Conservation (phyloP, 192 early-diverging fungal species). For the Coemansia sp. region DNA sequence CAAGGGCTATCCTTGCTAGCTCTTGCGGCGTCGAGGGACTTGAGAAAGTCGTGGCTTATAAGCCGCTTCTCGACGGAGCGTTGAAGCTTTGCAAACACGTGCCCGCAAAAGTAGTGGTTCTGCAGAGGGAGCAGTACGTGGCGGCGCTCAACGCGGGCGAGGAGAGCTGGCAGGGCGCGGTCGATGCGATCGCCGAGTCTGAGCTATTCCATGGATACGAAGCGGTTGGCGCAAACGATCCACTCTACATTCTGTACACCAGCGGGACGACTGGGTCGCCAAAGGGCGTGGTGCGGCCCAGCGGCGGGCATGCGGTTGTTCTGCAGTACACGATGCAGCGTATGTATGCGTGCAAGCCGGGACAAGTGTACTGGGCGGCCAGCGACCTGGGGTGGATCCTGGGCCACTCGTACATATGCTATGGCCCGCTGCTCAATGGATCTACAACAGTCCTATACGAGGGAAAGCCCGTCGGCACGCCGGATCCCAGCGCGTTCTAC, state of each 20-base stretch:
- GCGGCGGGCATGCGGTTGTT: constrained; percentile 72
- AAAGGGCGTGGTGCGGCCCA: constrained; percentile 78
- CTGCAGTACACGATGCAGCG: constrained; percentile 67
- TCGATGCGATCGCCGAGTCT: constrained; percentile 47
- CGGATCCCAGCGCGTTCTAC: constrained; percentile 79
- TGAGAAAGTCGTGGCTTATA: constrained; percentile 67
- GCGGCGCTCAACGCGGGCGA: constrained; percentile 43
- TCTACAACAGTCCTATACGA: constrained; percentile 82
- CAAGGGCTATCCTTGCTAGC: constrained; percentile 70
- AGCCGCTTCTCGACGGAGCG: constrained; percentile 73
- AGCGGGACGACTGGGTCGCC: constrained; percentile 88
- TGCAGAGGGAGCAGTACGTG: constrained; percentile 62
- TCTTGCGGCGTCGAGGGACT: constrained; percentile 79
- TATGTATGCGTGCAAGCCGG: constrained; percentile 69
- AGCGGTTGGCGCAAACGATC: constrained; percentile 62
- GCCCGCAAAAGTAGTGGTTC: constrained; percentile 57
- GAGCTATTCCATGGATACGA: constrained; percentile 56
- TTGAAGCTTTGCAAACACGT: constrained; percentile 55
- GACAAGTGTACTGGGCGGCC: constrained; percentile 75
- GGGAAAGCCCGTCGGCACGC: constrained; percentile 80
- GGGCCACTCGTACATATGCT: constrained; percentile 80
- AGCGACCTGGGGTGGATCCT: constrained; percentile 89
- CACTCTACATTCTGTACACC: constrained; percentile 86
- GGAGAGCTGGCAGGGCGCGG: constrained; percentile 56
- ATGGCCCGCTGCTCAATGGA: constrained; percentile 76